Evolutionary conservation across 257 asterid genomes (phyloP), one percentile per base, ranked within the genome.

Genomic region (Solanum medicagineum): DNA sequence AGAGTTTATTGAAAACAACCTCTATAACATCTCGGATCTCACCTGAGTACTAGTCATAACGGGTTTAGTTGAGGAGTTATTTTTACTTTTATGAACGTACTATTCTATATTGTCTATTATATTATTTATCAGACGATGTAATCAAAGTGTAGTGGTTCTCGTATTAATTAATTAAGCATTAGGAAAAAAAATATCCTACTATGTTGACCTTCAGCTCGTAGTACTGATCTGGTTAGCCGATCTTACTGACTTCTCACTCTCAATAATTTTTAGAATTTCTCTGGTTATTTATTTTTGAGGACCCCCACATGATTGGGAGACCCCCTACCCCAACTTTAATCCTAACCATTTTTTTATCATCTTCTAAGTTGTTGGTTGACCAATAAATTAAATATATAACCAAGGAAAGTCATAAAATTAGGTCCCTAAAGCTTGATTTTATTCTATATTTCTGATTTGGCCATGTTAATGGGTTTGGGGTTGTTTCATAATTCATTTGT

Each of bases 181-280:
- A 53, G 2, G 26, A 5, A 51, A 51, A 32, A 24, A 24, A 42
- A 12, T 26, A 51, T 85, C 81, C 87, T 73, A 71, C 84, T 83
- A 83, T 63, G 53, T 88, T 90, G 91, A 89, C 91, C 85, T 84
- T 89, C 45, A 85, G 53, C 65, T 91, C 86, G 81, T 89, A 87
- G 85, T 65, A 69, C 85, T 85, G 87, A 88, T 86, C 84, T 86
- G 63, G 65, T 69, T 55, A 29, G 84, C 71, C 81, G 91, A 93
- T 91, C 94, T 87, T 88, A 88, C 84, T 88, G 94, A 88, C 95
- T 91, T 88, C 77, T 90, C 84, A 56, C 84, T 65, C 84, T 44
- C 85, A 88, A 60, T 57, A 71, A 84, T 84, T 4, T 54, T 86
- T 88, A 84, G 54, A 63, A 20, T 74, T 81, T 84, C 84, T 13